Percentiles rank a stretch among this genome's conserved stretches.
These are phyloP conservation scores for Blastobotrys arbuscula DNA, from an alignment of 1,139 yeast species.

Conservation along the genomic window DNA sequence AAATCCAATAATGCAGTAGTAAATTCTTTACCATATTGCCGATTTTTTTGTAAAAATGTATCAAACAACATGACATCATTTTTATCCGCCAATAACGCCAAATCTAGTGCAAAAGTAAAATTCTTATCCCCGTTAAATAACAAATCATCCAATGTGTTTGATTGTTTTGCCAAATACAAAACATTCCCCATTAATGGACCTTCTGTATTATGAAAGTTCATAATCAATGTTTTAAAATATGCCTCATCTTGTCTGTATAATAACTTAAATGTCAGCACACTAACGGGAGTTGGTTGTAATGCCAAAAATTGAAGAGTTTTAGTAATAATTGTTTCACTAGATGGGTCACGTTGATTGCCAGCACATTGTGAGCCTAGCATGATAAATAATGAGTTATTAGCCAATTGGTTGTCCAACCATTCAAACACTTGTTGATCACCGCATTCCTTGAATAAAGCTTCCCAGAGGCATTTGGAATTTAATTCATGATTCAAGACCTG, in stretches of 20 bases:
- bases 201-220: slow-evolving; percentile 25
- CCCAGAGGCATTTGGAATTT: background rate
- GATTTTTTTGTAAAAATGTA: slow-evolving; percentile 26
- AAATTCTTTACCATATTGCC: slow-evolving; percentile 26
- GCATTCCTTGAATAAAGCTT: background rate
- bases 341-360: background rate
- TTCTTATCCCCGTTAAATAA: slow-evolving; percentile 15
- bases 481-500: background rate
- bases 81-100: slow-evolving; percentile 33
- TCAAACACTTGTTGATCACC: slow-evolving; percentile 3
- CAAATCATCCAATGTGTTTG: slow-evolving; percentile 26
- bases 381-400: background rate
- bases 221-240: slow-evolving; percentile 22
- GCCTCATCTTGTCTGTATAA: slow-evolving; percentile 23
- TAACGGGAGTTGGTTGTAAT: slow-evolving; percentile 17
- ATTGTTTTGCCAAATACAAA: slow-evolving; percentile 25
- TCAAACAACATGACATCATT: slow-evolving; percentile 29
- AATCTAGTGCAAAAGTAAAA: slow-evolving; percentile 29
- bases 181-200: slow-evolving; percentile 23
- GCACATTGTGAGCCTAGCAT: background rate
- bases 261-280: slow-evolving; percentile 25
- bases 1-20: slow-evolving; percentile 33
- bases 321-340: background rate
- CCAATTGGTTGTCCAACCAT: background rate
- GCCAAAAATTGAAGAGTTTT: slow-evolving; percentile 12